These are phyloP conservation scores for Pseudozyma flocculosa DNA, from an alignment of 1,284 basidiomycete genomes.

Conservation along the genomic window DNA sequence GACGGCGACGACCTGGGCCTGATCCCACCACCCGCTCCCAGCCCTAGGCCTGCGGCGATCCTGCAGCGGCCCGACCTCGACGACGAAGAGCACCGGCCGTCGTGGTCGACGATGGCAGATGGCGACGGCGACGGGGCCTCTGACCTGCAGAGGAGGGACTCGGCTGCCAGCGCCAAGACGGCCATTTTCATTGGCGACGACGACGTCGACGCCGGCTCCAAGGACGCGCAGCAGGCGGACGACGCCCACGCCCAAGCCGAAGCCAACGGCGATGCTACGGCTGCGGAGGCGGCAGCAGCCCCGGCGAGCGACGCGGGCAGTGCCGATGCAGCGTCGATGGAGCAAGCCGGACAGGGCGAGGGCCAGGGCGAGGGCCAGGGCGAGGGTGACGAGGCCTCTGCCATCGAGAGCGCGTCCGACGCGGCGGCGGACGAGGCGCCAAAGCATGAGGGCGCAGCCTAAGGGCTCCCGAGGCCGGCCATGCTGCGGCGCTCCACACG, in stretches of 20 bases:
- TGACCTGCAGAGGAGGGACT: background rate
- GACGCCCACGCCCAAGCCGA: background rate
- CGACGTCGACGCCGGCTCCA: no score
- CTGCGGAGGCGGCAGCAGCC: no score
- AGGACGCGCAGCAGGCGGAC: background rate
- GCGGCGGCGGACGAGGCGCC: no score
- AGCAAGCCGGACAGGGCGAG: no score
- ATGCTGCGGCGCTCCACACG: no score
- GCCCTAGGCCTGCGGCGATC: slow-evolving; percentile 25
- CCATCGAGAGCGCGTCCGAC: no score
- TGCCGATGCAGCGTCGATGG: no score
- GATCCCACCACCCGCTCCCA: slow-evolving; percentile 33
- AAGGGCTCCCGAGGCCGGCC: no score
- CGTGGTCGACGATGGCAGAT: background rate
- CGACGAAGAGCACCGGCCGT: slow-evolving; percentile 23
- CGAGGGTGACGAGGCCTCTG: no score
- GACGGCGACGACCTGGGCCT: slow-evolving; percentile 20
- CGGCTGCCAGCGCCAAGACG: background rate
- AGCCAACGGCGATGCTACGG: background rate
- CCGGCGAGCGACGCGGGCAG: no score
- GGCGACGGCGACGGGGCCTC: background rate
- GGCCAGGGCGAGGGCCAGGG: no score
- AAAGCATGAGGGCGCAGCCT: no score
- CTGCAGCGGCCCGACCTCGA: slow-evolving; percentile 10
- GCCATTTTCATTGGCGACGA: background rate